Conservation (phyloP, 768 basidiomycete genomes). For the Amanita exitialis region DNA sequence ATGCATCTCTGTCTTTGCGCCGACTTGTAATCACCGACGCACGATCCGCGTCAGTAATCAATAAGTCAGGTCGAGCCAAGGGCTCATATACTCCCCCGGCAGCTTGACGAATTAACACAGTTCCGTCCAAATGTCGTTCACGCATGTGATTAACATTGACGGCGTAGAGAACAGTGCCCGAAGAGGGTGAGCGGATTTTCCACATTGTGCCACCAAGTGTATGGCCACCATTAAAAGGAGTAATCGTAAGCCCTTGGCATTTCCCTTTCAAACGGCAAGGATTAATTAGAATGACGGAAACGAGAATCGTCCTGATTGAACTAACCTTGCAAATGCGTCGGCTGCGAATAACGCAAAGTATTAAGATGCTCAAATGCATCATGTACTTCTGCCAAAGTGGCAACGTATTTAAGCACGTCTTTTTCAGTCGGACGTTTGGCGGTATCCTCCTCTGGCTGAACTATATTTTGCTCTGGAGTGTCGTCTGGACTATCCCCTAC, state of each 20-base stretch:
- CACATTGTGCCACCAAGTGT: constrained; percentile 95
- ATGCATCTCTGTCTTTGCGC: constrained; percentile 82
- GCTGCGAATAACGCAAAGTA: constrained; percentile 90
- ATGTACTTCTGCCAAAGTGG: constrained; percentile 77
- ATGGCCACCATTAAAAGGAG: constrained; percentile 92
- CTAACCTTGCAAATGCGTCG: constrained; percentile 87
- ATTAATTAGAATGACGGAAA: not conserved
- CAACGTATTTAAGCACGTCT: constrained; percentile 47
- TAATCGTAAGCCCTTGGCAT: constrained; percentile 88
- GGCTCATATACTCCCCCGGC: constrained; percentile 80
- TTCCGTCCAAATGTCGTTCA: constrained; percentile 92
- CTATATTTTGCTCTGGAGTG: constrained; percentile 16
- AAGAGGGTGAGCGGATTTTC: constrained; percentile 97
- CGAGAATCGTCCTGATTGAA: constrained; percentile 7
- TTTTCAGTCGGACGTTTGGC: constrained; percentile 18
- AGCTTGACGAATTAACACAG: constrained; percentile 68
- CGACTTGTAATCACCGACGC: constrained; percentile 77
- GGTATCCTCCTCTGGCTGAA: constrained; percentile 13
- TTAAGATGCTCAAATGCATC: constrained; percentile 90
- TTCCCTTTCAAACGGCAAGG: constrained; percentile 43
- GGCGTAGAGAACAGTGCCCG: constrained; percentile 91
- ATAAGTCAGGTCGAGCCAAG: constrained; percentile 79
- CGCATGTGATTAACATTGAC: constrained; percentile 94
- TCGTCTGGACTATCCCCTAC: constrained; percentile 33
- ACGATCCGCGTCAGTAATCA: constrained; percentile 89